phyloP scores from a whole-genome alignment of 2,329 filamentous ascomycete genomes.

The Ophiostoma perfectum region DNA sequence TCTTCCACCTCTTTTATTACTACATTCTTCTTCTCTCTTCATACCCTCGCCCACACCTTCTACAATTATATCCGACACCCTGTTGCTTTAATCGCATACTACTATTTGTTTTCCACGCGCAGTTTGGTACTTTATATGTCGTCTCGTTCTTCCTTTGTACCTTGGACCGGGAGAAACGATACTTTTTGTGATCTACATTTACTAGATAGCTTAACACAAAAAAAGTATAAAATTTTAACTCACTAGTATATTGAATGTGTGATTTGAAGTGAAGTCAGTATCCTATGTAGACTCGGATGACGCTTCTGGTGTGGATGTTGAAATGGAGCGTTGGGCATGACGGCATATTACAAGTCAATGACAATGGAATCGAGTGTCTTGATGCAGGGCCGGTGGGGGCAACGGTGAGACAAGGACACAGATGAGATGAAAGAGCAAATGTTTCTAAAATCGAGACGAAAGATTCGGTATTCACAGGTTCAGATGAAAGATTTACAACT shows the following conservation, averaged over 20 bases:
- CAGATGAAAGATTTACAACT: too few relatives aligned
- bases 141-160: neutral
- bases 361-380: too few relatives aligned
- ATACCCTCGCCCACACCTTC: slow-evolving; percentile 2
- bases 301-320: neutral
- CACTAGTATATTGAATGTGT: neutral
- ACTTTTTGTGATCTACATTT: slow-evolving; percentile 10
- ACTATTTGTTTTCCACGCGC: slow-evolving; percentile 8
- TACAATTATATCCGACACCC: slow-evolving; percentile 12
- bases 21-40: neutral
- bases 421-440: too few relatives aligned
- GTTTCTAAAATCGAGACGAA: too few relatives aligned
- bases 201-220: slow-evolving; percentile 13
- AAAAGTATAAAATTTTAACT: slow-evolving; percentile 14
- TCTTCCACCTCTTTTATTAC: neutral
- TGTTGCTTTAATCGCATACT: slow-evolving; percentile 9
- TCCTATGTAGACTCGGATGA: too few relatives aligned
- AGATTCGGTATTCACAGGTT: too few relatives aligned
- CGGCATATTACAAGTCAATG: too few relatives aligned
- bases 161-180: slow-evolving; percentile 10
- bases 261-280: neutral
- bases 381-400: too few relatives aligned
- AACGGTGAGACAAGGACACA: too few relatives aligned
- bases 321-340: neutral
- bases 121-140: neutral